Base-by-base conservation (phyloP, 352 stramenopile genomes). In the Pythium folliculosum region DNA sequence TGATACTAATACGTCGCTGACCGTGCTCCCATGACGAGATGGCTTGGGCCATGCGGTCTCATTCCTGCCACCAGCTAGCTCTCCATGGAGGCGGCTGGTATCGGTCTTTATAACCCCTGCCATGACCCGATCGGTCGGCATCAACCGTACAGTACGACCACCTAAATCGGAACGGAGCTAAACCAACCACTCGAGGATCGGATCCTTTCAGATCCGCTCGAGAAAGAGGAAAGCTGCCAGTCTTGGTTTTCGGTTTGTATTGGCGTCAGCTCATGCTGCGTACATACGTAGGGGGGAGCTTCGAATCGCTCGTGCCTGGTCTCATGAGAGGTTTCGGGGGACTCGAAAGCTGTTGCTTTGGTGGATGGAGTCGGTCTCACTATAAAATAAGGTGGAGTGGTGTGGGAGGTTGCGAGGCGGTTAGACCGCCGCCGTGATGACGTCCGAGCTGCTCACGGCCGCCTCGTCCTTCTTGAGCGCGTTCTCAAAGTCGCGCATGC, bases 401-500 rank as follows among this genome's bases (percentile, higher is more conserved):
- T 47, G 17, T 13, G 35, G 4, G 35, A n/a, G 40, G 4, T n/a
- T 47, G 4, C 14, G 5, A 1, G 27, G 3, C 6, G 21, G 5
- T 64, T 22, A 69, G 25, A 69, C 53, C 22, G 53, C 43, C 7
- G 62, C 62, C 3, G 22, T 47, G 4, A 49, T 32, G 40, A 50
- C 14, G 30, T 61, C 22, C 7, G 44, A 58, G 47, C 23, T 23
- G 32, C 47, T 32, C n/a, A 32, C 22, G 14, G 9, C 22, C 9
- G 40, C 40, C n/a, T 59, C 22, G 32, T 51, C 54, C 44, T 57
- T 48, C 38, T 65, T 45, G 21, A 65, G 35, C 27, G 67, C 35
- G 27, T 32, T 53, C 72, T 93, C 80, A 75, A 91, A 91, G 70
- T 91, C 85, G 40, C 79, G 80, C 81, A 91, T 89, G 56, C 83